Evolutionary conservation across 768 basidiomycete genomes (phyloP).

Genomic region (Calocera viscosa): DNA sequence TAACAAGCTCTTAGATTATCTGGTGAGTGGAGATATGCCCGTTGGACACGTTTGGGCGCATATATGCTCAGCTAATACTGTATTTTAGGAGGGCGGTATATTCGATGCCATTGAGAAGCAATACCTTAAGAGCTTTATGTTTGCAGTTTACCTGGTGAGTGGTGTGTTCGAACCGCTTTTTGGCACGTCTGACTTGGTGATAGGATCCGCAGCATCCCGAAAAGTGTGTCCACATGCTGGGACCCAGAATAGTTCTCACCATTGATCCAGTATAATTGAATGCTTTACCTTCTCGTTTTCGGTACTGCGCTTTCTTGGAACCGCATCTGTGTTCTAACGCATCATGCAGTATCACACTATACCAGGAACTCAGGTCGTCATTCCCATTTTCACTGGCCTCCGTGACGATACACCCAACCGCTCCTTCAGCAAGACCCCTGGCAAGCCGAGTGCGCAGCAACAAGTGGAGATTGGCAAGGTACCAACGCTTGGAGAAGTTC

Average conservation of each 20-base stretch:
- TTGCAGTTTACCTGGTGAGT: conserved; percentile 68
- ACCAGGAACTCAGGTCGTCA: conserved; percentile 43
- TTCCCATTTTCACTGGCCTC: conserved; percentile 59
- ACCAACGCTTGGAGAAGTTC: conserved; percentile 71
- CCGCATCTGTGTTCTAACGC: background rate
- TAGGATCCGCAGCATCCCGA: conserved; percentile 77
- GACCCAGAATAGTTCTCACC: background rate
- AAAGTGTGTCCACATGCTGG: conserved; percentile 40
- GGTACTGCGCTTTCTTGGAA: conserved; percentile 29
- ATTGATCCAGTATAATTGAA: conserved; percentile 58
- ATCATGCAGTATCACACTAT: conserved; percentile 55
- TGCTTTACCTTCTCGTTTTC: conserved; percentile 82
- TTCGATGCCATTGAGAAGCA: conserved; percentile 76
- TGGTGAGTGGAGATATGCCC: conserved; percentile 38
- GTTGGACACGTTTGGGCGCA: conserved; percentile 13
- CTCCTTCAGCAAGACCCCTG: conserved; percentile 28
- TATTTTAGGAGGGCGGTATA: conserved; percentile 64
- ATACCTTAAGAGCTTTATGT: conserved; percentile 74
- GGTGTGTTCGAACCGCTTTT: conserved; percentile 5
- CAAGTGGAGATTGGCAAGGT: conserved; percentile 46
- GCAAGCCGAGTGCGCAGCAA: conserved; percentile 45
- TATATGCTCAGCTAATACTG: conserved; percentile 8
- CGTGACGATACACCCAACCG: conserved; percentile 46
- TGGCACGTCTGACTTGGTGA: background rate
- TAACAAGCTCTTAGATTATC: conserved; percentile 65